Conservation (phyloP, 2,329 filamentous ascomycete species). For the Nothopassalora personata region DNA sequence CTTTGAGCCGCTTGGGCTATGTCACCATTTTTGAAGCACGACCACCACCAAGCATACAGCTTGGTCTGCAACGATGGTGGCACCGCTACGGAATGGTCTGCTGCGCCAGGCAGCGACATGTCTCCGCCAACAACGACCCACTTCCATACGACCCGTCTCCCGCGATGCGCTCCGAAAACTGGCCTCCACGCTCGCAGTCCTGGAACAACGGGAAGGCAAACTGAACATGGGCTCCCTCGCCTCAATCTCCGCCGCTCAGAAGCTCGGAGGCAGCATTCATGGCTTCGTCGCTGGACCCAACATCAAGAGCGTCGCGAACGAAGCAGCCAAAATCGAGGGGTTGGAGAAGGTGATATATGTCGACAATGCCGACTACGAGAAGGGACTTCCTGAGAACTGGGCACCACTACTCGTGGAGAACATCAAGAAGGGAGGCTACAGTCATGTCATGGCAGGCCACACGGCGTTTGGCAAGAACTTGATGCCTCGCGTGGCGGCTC, state of each 20-base stretch:
- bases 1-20: background rate
- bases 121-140: conserved; percentile 28
- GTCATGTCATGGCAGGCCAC: conserved; percentile 84
- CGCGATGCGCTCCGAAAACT: conserved; percentile 59
- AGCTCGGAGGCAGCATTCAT: conserved; percentile 68
- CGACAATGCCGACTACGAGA: conserved; percentile 86
- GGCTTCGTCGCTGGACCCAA: conserved; percentile 80
- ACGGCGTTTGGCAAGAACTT: conserved; percentile 96
- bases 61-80: conserved; percentile 14
- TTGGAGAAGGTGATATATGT: conserved; percentile 87
- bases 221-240: conserved; percentile 58
- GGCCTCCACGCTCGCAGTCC: conserved; percentile 80
- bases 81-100: conserved; percentile 18
- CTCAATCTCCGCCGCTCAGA: conserved; percentile 20
- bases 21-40: background rate
- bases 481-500: conserved; percentile 81
- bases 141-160: conserved; percentile 37
- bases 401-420: conserved; percentile 93
- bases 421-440: conserved; percentile 91
- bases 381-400: conserved; percentile 88
- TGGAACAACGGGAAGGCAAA: conserved; percentile 89
- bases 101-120: conserved; percentile 28
- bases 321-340: conserved; percentile 83
- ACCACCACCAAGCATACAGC: background rate
- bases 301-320: conserved; percentile 68